Base-by-base conservation (phyloP, 495 filamentous ascomycete species). In the Hyaloscypha finlandica region DNA sequence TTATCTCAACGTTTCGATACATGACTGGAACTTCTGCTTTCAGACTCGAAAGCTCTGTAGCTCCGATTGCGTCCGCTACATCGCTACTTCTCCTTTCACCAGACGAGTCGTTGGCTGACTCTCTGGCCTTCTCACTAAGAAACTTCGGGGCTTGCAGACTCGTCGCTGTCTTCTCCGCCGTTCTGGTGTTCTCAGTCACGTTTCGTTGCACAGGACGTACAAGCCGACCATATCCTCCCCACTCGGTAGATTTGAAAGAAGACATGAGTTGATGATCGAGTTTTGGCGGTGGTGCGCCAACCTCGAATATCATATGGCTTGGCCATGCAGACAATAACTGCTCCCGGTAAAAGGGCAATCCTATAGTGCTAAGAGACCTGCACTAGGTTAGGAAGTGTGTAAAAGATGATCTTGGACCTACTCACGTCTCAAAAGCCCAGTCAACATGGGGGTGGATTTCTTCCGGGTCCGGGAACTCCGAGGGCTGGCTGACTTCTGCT, bases 261-360 rank as follows among this genome's bases (percentile, higher is more conserved):
- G 85, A 81, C 29, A 96, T 75, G 32, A 93, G 81, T 4, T 88
- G 82, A n/a, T 86, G 84, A 66, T 97, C 94, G 33, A 95, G 77
- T 70, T 88, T 89, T 30, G 84, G 77, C 2, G 95, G 93, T 9
- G 92, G 92, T 29, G 89, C 92, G 14, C 94, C 93, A 56, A 94
- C 80, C 70, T 97, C 91, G 59, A 91, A 94, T 2, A 92, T 74
- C 74, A 92, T 83, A 74, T 93, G 89, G 59, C 88, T 88, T 45
- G 94, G 92, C 93, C 93, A 97, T 32, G 90, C 90, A 3, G 96
- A 98, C 39, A 94, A 83, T 19, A 99, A 84, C 45, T 83, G 81
- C 65, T 98, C 94, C 45, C 92, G 87, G 74, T 98, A 98, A 77
- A 91, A 96, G 0, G 95, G 95, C 87, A 99, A 91, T 16, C 95